Conservation (phyloP, 139 green algal genomes). For the Chlorella sp. region DNA sequence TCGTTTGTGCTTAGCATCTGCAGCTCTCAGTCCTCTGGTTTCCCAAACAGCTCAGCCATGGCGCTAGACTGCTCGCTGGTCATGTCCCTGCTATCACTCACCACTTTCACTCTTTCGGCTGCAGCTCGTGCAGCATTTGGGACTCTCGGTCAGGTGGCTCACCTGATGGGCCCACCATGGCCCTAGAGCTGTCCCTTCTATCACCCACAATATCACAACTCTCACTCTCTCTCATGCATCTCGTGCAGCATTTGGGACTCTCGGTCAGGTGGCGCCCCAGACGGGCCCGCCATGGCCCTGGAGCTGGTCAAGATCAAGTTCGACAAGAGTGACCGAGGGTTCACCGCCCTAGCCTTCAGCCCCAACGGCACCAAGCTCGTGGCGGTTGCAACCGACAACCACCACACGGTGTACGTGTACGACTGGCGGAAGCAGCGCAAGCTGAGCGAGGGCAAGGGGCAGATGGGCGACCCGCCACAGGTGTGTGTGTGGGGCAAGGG, state of each 20-base stretch:
- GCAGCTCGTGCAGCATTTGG: conserved; percentile 47
- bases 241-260: conserved; percentile 58
- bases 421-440: conserved; percentile 53
- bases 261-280: conserved; percentile 12
- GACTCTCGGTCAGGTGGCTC: conserved; percentile 32
- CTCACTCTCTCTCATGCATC: not conserved
- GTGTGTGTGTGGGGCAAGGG: no score
- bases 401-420: conserved; percentile 60
- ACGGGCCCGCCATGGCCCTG: conserved; percentile 10
- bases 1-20: conserved; percentile 68
- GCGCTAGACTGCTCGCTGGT: not conserved
- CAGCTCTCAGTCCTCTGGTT: not conserved
- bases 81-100: no score
- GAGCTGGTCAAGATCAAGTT: conserved; percentile 32
- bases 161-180: conserved; percentile 10
- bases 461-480: conserved; percentile 60
- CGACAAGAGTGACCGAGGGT: conserved; percentile 44
- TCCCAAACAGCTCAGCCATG: no score
- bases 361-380: conserved; percentile 42
- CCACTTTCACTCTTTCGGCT: not conserved
- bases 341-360: conserved; percentile 50
- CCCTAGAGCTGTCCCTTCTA: conserved; percentile 17
- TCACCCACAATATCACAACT: no score
- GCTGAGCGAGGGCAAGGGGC: conserved; percentile 36
- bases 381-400: conserved; percentile 58